Base-by-base conservation (phyloP, 768 basidiomycete genomes). In the Leccinum aurantiacum region DNA sequence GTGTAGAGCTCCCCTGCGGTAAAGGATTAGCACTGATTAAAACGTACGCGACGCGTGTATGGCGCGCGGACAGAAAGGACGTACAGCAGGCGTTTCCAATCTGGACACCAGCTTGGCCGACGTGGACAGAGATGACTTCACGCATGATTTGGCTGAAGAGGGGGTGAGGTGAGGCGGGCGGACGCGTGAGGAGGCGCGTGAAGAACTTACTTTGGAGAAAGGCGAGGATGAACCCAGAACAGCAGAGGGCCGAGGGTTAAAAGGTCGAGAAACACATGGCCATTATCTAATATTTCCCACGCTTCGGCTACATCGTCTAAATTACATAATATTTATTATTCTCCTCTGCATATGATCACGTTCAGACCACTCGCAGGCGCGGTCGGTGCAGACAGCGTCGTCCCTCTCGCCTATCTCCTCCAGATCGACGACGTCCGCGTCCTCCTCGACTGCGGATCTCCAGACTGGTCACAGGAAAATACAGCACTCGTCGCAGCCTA, bases 41-140 rank as follows among this genome's bases (percentile, higher is more conserved):
- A n/a, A n/a, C n/a, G n/a, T n/a, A n/a, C n/a, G n/a, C n/a, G n/a
- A 63, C 70, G 68, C 63, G 69, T 61, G 58, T 13, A 33, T 44
- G 56, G 56, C 41, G 33, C 22, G 49, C 25, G 13, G 24, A 14
- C 17, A 25, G 56, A 51, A 46, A 25, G 54, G 53, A 90, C 92
- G 82, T 79, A 93, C 96, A 97, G 80, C 95, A 99, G 73, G 97
- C 96, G 77, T 98, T 98, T 73, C 96, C 95, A 71, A 94, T 91
- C 82, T 94, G 92, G 69, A 92, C 90, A 87, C 94, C 95, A 73
- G 96, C 97, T 82, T 99, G 97, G 72, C 96, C 96, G 75, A 98
- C 95, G 79, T 98, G 94, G 74, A 98, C 84, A 67, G 93, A 96
- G 82, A 97, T 96, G 78, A 98, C 95, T 89, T 93, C 91, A 83